phyloP scores from a whole-genome alignment of 2,329 filamentous ascomycete genomes.

The Colletotrichum paranaense region DNA sequence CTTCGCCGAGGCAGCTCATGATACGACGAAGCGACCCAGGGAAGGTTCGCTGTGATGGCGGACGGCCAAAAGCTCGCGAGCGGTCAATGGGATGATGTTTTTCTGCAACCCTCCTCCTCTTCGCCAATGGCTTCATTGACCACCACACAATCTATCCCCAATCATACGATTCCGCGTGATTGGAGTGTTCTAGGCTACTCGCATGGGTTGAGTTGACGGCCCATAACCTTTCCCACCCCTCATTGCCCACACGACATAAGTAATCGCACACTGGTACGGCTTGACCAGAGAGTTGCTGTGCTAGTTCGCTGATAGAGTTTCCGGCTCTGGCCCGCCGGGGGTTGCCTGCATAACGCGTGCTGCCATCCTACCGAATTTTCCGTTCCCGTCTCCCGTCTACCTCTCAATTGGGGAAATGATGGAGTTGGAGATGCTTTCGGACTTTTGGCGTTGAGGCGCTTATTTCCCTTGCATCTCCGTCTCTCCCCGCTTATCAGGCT shows the following conservation, averaged over 20 bases:
- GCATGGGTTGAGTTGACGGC: conserved; percentile 16
- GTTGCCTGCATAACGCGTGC: conserved; percentile 21
- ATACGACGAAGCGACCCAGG: not conserved
- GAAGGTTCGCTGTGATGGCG: not conserved
- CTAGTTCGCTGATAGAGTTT: conserved; percentile 31
- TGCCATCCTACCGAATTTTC: conserved; percentile 24
- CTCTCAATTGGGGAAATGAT: conserved; percentile 6
- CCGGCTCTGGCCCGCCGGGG: conserved; percentile 15
- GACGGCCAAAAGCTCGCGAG: not conserved
- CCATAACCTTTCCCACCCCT: not conserved
- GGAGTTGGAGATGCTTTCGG: conserved; percentile 24
- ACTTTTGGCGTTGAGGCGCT: not conserved
- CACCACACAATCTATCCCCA: not conserved
- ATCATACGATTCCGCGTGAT: conserved; percentile 31
- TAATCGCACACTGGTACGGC: not conserved
- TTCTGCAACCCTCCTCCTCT: conserved; percentile 16
- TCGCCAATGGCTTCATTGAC: conserved; percentile 12
- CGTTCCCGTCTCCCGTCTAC: conserved; percentile 29
- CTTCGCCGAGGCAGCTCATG: not conserved
- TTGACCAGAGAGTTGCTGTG: conserved; percentile 24
- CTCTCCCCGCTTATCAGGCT: conserved; percentile 30
- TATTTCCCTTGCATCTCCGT: not conserved
- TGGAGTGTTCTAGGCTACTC: not conserved
- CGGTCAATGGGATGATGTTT: conserved; percentile 8
- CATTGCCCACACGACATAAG: not conserved